phyloP scores from a whole-genome alignment of 345 rosid species.

The Anacardium occidentale region DNA sequence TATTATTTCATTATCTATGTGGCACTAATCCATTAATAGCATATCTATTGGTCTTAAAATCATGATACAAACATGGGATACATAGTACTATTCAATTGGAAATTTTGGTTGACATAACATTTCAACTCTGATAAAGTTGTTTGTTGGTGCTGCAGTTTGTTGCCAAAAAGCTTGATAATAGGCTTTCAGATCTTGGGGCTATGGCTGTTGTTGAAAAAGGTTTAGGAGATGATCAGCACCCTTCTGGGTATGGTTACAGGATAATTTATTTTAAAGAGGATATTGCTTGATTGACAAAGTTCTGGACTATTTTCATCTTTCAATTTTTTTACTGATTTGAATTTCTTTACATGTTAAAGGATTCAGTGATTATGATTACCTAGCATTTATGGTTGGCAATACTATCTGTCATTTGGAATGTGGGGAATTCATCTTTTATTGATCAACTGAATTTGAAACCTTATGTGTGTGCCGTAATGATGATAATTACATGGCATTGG shows the following conservation, averaged over 20 bases:
- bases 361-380: conserved; percentile 9
- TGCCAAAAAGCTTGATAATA: conserved; percentile 91
- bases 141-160: conserved; percentile 66
- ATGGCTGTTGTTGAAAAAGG: conserved; percentile 66
- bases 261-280: conserved; percentile 2
- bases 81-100: not conserved
- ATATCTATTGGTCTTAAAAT: no score
- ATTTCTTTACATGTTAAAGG: not conserved
- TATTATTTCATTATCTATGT: no score
- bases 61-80: no score
- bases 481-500: no score
- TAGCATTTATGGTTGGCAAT: not conserved
- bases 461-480: no score
- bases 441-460: not conserved
- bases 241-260: conserved; percentile 77
- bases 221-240: conserved; percentile 95
- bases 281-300: conserved; percentile 4
- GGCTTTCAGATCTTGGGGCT: conserved; percentile 85
- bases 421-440: no score
- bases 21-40: no score
- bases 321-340: not conserved
- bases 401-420: not conserved
- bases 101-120: not conserved
- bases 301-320: not conserved
- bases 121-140: not conserved